phyloP scores from a whole-genome alignment of 129 eudicot species.

The Sambucus nigra region DNA sequence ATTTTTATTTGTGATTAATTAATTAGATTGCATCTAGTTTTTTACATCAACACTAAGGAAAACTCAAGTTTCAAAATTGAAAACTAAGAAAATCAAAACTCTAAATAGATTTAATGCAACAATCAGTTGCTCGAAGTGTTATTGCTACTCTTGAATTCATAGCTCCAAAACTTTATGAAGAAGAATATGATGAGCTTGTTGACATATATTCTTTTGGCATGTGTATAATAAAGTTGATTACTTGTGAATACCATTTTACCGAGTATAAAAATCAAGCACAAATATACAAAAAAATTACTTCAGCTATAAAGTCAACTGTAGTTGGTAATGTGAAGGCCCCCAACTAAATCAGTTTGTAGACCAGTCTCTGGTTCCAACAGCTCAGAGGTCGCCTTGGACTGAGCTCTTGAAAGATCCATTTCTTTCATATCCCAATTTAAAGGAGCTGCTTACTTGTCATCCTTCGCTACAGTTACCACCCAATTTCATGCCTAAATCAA shows the following conservation, averaged over 20 bases:
- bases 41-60: too few species aligned
- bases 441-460: constrained; percentile 9
- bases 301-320: constrained; percentile 44
- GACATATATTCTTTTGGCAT: constrained; percentile 62
- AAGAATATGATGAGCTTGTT: constrained; percentile 51
- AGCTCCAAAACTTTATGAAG: constrained; percentile 70
- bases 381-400: constrained; percentile 34
- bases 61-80: too few species aligned
- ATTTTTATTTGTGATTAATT: too few species aligned
- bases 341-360: constrained; percentile 39
- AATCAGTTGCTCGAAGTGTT: constrained; percentile 42
- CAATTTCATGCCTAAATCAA: constrained; percentile 11
- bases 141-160: constrained; percentile 66
- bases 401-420: constrained; percentile 47
- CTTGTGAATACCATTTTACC: constrained; percentile 43
- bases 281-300: constrained; percentile 44
- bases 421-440: constrained; percentile 25
- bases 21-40: too few species aligned
- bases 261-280: constrained; percentile 53
- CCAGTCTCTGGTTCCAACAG: constrained; percentile 39
- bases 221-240: constrained; percentile 51
- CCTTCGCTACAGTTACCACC: constrained; percentile 7
- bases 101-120: too few species aligned
- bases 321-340: constrained; percentile 35
- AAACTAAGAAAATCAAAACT: too few species aligned